Evolutionary conservation across 257 asterid species (phyloP).

Genomic region (Solanum corneliomulleri): DNA sequence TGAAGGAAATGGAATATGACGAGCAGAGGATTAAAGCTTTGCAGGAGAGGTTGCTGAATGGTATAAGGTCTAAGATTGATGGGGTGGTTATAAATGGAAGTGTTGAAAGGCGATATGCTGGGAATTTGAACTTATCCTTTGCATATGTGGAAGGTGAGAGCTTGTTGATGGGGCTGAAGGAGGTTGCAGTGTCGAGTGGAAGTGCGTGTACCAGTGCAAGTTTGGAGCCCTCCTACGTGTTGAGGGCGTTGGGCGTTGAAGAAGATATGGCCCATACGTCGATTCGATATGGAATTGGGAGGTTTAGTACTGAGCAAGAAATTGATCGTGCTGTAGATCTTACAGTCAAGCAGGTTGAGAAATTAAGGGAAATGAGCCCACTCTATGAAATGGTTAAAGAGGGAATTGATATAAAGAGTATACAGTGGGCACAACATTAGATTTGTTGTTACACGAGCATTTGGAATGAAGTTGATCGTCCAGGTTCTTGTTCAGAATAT

Average conservation of each 20-base stretch:
- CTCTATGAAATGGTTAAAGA: conserved; percentile 91
- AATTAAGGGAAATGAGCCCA: conserved; percentile 95
- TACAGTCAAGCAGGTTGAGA: conserved; percentile 85
- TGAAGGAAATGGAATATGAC: conserved; percentile 92
- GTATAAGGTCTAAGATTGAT: conserved; percentile 57
- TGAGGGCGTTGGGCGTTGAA: conserved; percentile 96
- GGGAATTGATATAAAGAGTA: conserved; percentile 87
- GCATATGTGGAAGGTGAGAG: conserved; percentile 99
- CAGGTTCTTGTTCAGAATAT: neutral
- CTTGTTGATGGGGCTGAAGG: conserved; percentile 95
- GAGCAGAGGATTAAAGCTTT: conserved; percentile 50
- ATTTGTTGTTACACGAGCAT: neutral
- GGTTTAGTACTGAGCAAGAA: conserved; percentile 89
- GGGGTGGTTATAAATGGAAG: conserved; percentile 94
- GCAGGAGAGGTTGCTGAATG: conserved; percentile 58
- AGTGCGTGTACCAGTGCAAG: conserved; percentile 98
- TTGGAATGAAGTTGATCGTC: neutral
- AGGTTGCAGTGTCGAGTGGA: conserved; percentile 96
- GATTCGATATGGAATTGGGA: conserved; percentile 92
- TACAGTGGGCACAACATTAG: conserved; percentile 87
- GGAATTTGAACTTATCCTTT: conserved; percentile 88
- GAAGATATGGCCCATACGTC: conserved; percentile 99
- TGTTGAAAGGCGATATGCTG: conserved; percentile 63
- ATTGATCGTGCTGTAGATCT: conserved; percentile 81
- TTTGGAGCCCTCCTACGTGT: conserved; percentile 90